Evolutionary conservation across 768 basidiomycete genomes (phyloP).

Genomic region (Russula earlei): DNA sequence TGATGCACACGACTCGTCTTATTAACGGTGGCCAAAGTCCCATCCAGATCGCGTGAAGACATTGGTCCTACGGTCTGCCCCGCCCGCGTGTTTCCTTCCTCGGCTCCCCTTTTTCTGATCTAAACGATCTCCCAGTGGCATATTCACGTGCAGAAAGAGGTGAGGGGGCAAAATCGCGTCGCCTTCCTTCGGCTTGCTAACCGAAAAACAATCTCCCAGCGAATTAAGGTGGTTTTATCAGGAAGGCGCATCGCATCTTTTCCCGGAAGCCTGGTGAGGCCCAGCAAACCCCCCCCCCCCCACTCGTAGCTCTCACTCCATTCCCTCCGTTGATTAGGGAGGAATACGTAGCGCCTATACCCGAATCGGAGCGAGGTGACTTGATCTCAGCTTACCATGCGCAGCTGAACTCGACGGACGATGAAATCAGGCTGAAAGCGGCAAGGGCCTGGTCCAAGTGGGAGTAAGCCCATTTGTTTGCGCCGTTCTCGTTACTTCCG

Average conservation of each 20-base stretch:
- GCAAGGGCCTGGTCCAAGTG: slow-evolving; percentile 86
- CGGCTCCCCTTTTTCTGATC: background rate
- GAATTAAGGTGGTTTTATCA: slow-evolving; percentile 93
- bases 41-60: slow-evolving; percentile 77
- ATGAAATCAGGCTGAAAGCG: slow-evolving; percentile 51
- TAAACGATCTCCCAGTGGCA: slow-evolving; percentile 44
- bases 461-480: slow-evolving; percentile 59
- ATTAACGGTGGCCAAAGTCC: slow-evolving; percentile 32
- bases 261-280: slow-evolving; percentile 77
- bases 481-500: background rate
- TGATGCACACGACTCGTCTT: background rate
- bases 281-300: background rate
- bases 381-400: slow-evolving; percentile 78
- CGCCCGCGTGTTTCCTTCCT: background rate
- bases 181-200: background rate
- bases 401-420: slow-evolving; percentile 64
- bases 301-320: background rate
- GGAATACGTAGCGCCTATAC: slow-evolving; percentile 71
- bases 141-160: slow-evolving; percentile 81
- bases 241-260: slow-evolving; percentile 69
- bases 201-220: slow-evolving; percentile 25
- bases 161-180: slow-evolving; percentile 21
- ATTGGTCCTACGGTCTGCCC: slow-evolving; percentile 59
- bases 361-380: slow-evolving; percentile 69
- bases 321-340: slow-evolving; percentile 45